These are phyloP conservation scores for Suillus occidentalis DNA, from an alignment of 768 basidiomycete genomes.

Conservation along the genomic window DNA sequence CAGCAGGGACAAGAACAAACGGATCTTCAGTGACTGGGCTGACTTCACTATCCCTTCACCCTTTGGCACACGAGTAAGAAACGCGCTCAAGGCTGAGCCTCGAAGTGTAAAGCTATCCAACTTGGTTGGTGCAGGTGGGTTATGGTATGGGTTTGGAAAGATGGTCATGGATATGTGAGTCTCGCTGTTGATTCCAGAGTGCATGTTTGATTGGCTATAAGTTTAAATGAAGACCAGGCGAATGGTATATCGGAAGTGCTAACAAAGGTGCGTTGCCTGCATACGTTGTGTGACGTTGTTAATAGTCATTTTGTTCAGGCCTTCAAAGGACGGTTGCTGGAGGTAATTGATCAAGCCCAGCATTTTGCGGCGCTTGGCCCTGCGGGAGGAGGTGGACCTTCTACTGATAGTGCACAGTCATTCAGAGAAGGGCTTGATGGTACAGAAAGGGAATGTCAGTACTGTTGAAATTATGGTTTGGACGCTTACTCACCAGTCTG, in stretches of 20 bases:
- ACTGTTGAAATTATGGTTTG: slow-evolving; percentile 14
- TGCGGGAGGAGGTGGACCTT: slow-evolving; percentile 50
- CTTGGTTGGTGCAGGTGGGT: slow-evolving; percentile 83
- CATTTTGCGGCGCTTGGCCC: slow-evolving; percentile 77
- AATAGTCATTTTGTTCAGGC: slow-evolving; percentile 45
- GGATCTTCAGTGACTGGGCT: slow-evolving; percentile 69
- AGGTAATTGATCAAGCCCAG: slow-evolving; percentile 83
- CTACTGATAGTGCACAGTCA: slow-evolving; percentile 61
- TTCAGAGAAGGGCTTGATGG: slow-evolving; percentile 92
- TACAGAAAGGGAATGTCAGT: slow-evolving; percentile 88
- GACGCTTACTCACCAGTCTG: slow-evolving; percentile 10
- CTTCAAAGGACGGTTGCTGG: slow-evolving; percentile 74
- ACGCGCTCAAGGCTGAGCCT: slow-evolving; percentile 88
- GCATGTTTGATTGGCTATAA: slow-evolving; percentile 30
- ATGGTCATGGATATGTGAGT: slow-evolving; percentile 80
- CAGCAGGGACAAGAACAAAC: slow-evolving; percentile 4
- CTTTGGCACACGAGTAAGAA: slow-evolving; percentile 74
- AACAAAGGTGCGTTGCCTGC: slow-evolving; percentile 49
- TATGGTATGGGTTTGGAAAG: slow-evolving; percentile 93
- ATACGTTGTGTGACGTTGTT: slow-evolving; percentile 11
- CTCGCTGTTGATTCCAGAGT: slow-evolving; percentile 1
- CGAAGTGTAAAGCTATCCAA: slow-evolving; percentile 79
- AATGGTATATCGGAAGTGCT: slow-evolving; percentile 71
- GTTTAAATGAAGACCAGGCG: slow-evolving; percentile 75
- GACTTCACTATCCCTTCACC: slow-evolving; percentile 83